These are phyloP conservation scores for Lactifluus hygrophoroides DNA, from an alignment of 768 basidiomycete species.

Conservation along the genomic window DNA sequence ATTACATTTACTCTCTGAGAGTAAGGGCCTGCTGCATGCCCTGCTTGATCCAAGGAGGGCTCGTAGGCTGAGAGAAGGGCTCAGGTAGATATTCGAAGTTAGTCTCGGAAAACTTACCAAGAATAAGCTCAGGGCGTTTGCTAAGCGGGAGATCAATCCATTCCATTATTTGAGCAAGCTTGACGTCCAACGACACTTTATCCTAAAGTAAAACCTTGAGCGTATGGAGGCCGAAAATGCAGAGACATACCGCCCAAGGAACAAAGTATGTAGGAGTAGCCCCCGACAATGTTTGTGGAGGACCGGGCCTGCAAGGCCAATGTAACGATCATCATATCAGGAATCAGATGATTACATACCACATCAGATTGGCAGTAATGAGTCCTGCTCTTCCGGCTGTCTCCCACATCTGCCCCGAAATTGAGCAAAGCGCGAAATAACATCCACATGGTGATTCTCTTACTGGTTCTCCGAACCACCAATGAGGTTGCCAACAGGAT, in stretches of 20 bases:
- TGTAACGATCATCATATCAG: background rate
- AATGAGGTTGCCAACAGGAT: conserved; percentile 55
- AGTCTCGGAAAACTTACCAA: conserved; percentile 38
- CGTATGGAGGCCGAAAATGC: background rate
- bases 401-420: conserved; percentile 69
- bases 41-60: conserved; percentile 80
- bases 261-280: conserved; percentile 64
- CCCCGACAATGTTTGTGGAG: conserved; percentile 59
- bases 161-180: conserved; percentile 66
- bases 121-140: conserved; percentile 66
- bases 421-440: background rate
- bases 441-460: conserved; percentile 21
- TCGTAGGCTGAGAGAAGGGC: conserved; percentile 53
- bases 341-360: conserved; percentile 40
- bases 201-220: conserved; percentile 30
- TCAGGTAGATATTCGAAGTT: conserved; percentile 5
- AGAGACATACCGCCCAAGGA: conserved; percentile 54
- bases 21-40: conserved; percentile 62
- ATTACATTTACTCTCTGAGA: conserved; percentile 65
- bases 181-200: conserved; percentile 54
- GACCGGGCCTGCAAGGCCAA: conserved; percentile 61
- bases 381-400: conserved; percentile 68
- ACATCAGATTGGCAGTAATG: conserved; percentile 85
- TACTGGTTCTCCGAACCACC: conserved; percentile 92
- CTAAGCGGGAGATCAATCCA: conserved; percentile 78